Evolutionary conservation across 106 monocot genomes (phyloP).

Genomic region (Dioscorea dumetorum): DNA sequence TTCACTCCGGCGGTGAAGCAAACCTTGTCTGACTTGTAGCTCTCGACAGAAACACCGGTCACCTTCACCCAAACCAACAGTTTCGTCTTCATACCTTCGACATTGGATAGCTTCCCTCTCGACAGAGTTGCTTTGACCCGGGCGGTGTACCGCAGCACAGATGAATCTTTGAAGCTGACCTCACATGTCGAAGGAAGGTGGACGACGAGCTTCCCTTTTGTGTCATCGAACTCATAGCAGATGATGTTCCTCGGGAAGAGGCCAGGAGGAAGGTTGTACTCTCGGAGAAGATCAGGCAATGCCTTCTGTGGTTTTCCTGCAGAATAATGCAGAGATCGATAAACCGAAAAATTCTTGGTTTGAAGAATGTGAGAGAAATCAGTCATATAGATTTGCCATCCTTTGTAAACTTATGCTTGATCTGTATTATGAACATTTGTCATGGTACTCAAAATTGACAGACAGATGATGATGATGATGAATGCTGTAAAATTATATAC

Average conservation of each 20-base stretch:
- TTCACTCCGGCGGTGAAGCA: constrained; percentile 89
- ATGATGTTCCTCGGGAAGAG: constrained; percentile 83
- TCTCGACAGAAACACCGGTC: constrained; percentile 60
- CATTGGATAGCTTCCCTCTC: constrained; percentile 72
- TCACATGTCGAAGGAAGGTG: constrained; percentile 71
- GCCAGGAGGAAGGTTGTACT: constrained; percentile 84
- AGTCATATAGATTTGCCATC: no score
- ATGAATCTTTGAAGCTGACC: constrained; percentile 89
- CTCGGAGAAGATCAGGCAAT: constrained; percentile 75
- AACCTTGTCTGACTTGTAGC: constrained; percentile 80
- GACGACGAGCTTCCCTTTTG: constrained; percentile 66
- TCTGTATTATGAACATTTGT: no score
- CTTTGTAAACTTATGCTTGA: no score
- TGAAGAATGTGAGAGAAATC: no score
- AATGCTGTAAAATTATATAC: no score
- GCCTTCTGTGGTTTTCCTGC: constrained; percentile 74
- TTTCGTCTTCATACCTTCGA: constrained; percentile 98
- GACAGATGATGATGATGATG: no score
- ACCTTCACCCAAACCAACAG: constrained; percentile 91
- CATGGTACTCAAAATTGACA: no score
- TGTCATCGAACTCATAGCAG: constrained; percentile 80
- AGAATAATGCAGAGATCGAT: neutral
- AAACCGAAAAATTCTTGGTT: no score
- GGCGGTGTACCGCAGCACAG: constrained; percentile 52
- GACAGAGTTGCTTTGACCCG: constrained; percentile 77